Evolutionary conservation across 805 yeast genomes (phyloP).

Genomic region (Pichia cabralensis): DNA sequence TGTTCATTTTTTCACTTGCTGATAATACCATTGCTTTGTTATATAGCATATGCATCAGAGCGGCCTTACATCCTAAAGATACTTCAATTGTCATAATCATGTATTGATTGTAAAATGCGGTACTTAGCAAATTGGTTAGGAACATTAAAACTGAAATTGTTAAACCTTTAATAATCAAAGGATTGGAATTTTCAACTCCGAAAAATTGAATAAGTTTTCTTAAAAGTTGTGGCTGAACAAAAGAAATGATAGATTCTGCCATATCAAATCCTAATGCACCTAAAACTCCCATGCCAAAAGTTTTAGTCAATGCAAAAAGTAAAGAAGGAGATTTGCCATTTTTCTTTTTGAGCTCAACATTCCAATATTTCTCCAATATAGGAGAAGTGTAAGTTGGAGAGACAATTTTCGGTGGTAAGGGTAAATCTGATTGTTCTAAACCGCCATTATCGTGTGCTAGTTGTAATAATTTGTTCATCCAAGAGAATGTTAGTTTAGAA

Average conservation of each 20-base stretch:
- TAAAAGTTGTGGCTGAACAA: conserved; percentile 50
- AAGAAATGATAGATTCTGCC: conserved; percentile 29
- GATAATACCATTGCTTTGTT: conserved; percentile 64
- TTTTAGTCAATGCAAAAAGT: conserved; percentile 26
- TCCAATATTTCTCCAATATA: conserved; percentile 25
- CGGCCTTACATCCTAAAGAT: conserved; percentile 55
- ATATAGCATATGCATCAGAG: conserved; percentile 59
- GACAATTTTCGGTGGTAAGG: conserved; percentile 31
- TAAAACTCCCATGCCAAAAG: conserved; percentile 30
- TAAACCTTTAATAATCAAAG: conserved; percentile 50
- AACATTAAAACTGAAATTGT: conserved; percentile 59
- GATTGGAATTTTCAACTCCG: conserved; percentile 18
- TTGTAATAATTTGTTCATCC: conserved; percentile 85
- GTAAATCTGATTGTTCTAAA: conserved; percentile 30
- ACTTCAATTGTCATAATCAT: conserved; percentile 47
- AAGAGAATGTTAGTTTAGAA: conserved; percentile 68
- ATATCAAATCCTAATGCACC: conserved; percentile 29
- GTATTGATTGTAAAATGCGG: conserved; percentile 60
- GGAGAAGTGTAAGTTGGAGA: conserved; percentile 26
- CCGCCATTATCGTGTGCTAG: conserved; percentile 42
- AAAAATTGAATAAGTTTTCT: conserved; percentile 39
- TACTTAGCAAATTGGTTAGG: conserved; percentile 45
- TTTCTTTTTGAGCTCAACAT: conserved; percentile 15
- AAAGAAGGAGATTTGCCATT: conserved; percentile 17
- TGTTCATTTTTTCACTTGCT: conserved; percentile 46